Evolutionary conservation across 2,329 filamentous ascomycete genomes (phyloP).

Genomic region (Colletotrichum sp.): DNA sequence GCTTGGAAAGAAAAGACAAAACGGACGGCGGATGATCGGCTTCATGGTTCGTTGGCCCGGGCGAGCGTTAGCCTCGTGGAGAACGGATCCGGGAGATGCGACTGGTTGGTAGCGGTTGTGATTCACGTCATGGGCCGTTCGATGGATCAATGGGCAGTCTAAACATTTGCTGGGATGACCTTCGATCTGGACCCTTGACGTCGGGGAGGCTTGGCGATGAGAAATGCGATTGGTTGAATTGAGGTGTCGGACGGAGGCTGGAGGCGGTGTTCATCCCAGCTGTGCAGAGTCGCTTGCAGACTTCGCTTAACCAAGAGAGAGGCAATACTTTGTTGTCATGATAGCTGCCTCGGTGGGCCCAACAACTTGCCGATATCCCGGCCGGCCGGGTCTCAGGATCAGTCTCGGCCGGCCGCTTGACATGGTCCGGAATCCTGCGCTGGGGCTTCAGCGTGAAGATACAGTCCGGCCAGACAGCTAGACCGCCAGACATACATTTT

Average conservation of each 20-base stretch:
- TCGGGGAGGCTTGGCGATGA: background rate
- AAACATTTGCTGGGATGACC: background rate
- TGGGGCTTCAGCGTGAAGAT: background rate
- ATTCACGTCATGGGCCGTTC: background rate
- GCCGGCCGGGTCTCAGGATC: background rate
- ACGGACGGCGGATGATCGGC: background rate
- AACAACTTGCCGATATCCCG: background rate
- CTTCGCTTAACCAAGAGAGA: background rate
- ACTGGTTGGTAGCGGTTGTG: background rate
- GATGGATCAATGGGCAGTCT: background rate
- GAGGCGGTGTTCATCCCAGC: background rate
- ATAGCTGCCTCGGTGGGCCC: background rate
- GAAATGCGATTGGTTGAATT: conserved; percentile 2
- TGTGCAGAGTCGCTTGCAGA: background rate
- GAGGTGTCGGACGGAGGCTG: background rate
- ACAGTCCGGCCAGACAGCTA: background rate
- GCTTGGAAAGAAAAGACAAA: background rate
- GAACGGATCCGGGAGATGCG: background rate
- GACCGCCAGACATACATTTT: background rate
- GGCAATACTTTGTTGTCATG: too few relatives aligned
- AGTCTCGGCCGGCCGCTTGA: too few relatives aligned
- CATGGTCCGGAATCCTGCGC: too few relatives aligned
- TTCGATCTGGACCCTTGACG: background rate
- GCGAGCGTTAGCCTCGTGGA: background rate
- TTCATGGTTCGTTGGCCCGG: background rate